Evolutionary conservation across 768 basidiomycete species (phyloP).

Genomic region (Naematelia aurantialba): DNA sequence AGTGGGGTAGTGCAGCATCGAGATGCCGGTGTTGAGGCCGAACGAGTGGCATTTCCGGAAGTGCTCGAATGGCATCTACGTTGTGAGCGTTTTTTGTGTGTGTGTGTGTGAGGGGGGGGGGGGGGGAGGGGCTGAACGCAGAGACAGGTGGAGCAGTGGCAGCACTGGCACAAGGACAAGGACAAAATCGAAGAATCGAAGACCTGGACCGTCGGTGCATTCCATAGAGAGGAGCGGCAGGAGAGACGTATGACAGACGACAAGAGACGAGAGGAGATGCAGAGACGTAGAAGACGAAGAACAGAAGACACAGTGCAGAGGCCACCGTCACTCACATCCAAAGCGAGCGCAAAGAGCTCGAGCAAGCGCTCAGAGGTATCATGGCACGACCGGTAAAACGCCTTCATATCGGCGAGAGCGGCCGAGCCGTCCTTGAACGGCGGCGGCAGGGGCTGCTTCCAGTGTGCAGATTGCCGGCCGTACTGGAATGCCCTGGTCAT

Average conservation of each 20-base stretch:
- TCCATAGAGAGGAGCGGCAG: no score
- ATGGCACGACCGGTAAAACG: conserved; percentile 19
- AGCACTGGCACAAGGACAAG: no score
- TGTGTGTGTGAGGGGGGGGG: neutral
- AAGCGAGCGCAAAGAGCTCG: conserved; percentile 22
- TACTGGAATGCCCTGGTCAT: conserved; percentile 15
- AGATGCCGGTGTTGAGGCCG: conserved; percentile 19
- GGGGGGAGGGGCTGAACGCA: neutral
- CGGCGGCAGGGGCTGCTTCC: conserved; percentile 12
- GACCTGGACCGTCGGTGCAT: no score
- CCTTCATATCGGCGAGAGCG: conserved; percentile 4
- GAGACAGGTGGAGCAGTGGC: no score
- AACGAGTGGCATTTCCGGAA: conserved; percentile 19
- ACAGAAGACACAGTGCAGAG: no score
- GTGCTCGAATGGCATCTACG: conserved; percentile 17
- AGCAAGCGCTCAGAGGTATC: conserved; percentile 17
- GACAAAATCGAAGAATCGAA: no score
- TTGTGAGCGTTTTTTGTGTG: neutral
- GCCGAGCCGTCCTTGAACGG: conserved; percentile 6
- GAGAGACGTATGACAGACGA: no score
- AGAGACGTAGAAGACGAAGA: no score
- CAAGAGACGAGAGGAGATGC: no score
- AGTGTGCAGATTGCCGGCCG: conserved; percentile 16
- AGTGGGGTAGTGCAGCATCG: conserved; percentile 19
- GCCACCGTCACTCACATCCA: conserved; percentile 14